phyloP scores from a whole-genome alignment of 192 early-diverging fungal genomes.

The Spizellomyces sp. region DNA sequence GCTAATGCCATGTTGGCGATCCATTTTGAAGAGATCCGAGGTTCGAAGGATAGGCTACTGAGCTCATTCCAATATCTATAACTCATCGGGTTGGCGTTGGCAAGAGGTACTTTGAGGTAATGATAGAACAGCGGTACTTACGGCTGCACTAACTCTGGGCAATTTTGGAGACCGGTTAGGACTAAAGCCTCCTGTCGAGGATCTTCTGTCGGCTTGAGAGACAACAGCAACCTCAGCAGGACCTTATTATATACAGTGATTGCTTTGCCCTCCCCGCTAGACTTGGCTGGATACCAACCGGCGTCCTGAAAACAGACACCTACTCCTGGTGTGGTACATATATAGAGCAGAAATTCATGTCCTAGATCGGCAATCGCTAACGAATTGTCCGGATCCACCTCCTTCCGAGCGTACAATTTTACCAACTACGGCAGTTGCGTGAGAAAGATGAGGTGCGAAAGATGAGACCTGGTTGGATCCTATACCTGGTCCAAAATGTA shows the following conservation, averaged over 20 bases:
- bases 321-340: slow-evolving; percentile 70
- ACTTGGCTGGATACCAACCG: slow-evolving; percentile 73
- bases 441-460: neutral
- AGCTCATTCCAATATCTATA: slow-evolving; percentile 65
- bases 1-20: slow-evolving; percentile 76
- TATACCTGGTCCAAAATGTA: slow-evolving; percentile 66
- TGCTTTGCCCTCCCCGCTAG: slow-evolving; percentile 28
- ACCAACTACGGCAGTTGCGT: slow-evolving; percentile 3
- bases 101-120: neutral
- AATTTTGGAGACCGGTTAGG: slow-evolving; percentile 63
- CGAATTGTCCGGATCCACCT: slow-evolving; percentile 7
- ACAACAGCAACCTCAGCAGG: slow-evolving; percentile 51
- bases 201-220: slow-evolving; percentile 67
- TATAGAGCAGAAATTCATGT: slow-evolving; percentile 72
- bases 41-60: slow-evolving; percentile 67
- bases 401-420: slow-evolving; percentile 54
- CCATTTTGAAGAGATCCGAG: slow-evolving; percentile 70
- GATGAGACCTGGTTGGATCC: slow-evolving; percentile 4
- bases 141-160: slow-evolving; percentile 75
- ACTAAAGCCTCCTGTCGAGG: slow-evolving; percentile 66
- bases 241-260: slow-evolving; percentile 58
- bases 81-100: neutral
- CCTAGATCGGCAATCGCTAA: slow-evolving; percentile 56
- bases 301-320: slow-evolving; percentile 75
- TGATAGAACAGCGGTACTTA: slow-evolving; percentile 38